Conservation (phyloP, 169 alveolate species). For the Plasmodium chabaudi region DNA sequence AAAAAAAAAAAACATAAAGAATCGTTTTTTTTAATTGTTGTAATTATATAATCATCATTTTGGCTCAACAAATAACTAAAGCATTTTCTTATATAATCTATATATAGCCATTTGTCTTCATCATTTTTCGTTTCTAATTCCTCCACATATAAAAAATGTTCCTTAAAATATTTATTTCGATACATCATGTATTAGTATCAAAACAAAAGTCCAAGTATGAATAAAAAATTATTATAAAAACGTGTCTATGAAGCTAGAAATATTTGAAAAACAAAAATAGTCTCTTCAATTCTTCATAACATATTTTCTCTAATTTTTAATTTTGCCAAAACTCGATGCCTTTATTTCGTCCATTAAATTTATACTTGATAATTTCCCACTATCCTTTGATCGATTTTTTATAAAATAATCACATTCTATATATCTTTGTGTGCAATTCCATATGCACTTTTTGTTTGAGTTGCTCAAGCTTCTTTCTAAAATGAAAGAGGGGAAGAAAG, state of each 20-base stretch:
- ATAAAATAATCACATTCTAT: slow-evolving; percentile 56
- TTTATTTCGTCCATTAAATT: slow-evolving; percentile 22
- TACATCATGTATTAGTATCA: slow-evolving; percentile 5
- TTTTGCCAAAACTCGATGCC: background rate
- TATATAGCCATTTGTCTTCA: slow-evolving; percentile 16
- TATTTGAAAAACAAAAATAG: no score
- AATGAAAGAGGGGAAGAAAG: background rate
- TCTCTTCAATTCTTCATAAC: background rate
- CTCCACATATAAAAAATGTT: slow-evolving; percentile 32
- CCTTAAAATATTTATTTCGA: slow-evolving; percentile 26
- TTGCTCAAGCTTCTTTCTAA: slow-evolving; percentile 70
- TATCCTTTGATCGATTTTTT: slow-evolving; percentile 60
- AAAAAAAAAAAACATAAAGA: slow-evolving; percentile 53
- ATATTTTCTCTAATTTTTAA: background rate
- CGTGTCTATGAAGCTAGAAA: no score
- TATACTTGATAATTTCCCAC: slow-evolving; percentile 3
- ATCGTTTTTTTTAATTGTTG: slow-evolving; percentile 41
- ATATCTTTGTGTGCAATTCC: slow-evolving; percentile 75
- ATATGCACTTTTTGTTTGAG: slow-evolving; percentile 59
- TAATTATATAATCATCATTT: slow-evolving; percentile 43
- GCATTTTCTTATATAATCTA: slow-evolving; percentile 35
- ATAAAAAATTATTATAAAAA: background rate
- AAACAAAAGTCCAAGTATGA: background rate
- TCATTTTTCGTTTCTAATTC: background rate
- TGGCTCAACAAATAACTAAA: slow-evolving; percentile 34